phyloP scores from a whole-genome alignment of 495 filamentous ascomycete genomes.

The Letharia lupina region DNA sequence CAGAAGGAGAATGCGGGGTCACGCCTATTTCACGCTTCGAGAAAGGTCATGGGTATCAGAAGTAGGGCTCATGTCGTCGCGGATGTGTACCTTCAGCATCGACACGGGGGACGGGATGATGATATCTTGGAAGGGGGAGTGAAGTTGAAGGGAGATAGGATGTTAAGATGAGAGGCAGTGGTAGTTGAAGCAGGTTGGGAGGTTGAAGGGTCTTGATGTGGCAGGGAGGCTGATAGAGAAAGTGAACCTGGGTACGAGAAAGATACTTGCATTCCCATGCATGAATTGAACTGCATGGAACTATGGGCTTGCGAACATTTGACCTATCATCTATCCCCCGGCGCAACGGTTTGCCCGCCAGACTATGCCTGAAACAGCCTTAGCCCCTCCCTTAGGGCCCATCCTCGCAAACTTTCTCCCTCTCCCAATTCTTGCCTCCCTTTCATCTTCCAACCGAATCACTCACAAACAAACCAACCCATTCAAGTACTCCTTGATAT shows the following conservation, averaged over 20 bases:
- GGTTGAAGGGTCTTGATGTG: neutral
- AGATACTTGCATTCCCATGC: neutral
- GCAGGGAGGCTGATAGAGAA: neutral
- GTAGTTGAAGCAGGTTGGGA: neutral
- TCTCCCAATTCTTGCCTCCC: neutral
- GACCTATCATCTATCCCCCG: neutral
- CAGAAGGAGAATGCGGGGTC: conserved; percentile 20
- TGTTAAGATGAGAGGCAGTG: neutral
- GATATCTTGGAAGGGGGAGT: neutral
- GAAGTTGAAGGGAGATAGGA: neutral
- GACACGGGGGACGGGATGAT: neutral
- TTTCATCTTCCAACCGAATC: neutral
- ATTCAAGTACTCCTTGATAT: too few species aligned
- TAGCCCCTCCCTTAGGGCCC: neutral
- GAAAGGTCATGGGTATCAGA: conserved; percentile 4
- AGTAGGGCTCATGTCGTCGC: conserved; percentile 6
- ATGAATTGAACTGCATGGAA: neutral
- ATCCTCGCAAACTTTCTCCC: neutral
- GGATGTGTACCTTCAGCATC: conserved; percentile 3
- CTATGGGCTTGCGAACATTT: neutral
- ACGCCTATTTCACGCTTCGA: conserved; percentile 9
- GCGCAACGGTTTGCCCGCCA: neutral
- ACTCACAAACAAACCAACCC: neutral
- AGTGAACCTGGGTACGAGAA: neutral
- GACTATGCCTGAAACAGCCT: neutral